Percentiles rank a stretch among this genome's conserved stretches.
phyloP scores from a whole-genome alignment of 129 eudicot genomes.

The Flaveria brownii region DNA sequence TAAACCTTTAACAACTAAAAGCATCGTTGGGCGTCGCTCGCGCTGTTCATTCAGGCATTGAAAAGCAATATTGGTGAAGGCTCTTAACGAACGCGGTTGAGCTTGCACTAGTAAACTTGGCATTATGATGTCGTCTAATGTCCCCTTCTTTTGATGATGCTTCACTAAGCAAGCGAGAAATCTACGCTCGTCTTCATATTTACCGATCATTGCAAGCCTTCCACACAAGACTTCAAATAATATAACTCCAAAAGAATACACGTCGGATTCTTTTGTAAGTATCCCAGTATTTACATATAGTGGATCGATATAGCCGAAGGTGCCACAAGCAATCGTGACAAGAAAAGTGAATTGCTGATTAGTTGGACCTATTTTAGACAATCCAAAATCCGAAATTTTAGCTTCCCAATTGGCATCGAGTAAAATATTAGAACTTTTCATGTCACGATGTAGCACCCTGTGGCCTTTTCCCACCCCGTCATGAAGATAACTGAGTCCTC shows the following conservation, averaged over 20 bases:
- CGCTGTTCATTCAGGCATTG: constrained; percentile 13
- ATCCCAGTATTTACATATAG: not conserved
- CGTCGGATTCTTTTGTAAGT: constrained; percentile 5
- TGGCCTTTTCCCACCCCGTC: constrained; percentile 10
- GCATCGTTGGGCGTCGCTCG: constrained; percentile 12
- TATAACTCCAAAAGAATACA: constrained; percentile 25
- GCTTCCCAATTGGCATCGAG: constrained; percentile 19
- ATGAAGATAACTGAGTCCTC: constrained; percentile 17
- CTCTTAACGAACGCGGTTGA: not conserved
- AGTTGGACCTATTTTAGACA: constrained; percentile 16
- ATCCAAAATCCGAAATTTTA: constrained; percentile 24
- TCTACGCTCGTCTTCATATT: not conserved
- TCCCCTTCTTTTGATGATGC: not conserved
- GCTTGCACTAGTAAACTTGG: not conserved
- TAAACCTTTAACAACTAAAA: not conserved
- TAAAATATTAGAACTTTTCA: constrained; percentile 21
- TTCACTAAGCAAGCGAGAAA: not conserved
- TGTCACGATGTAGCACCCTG: constrained; percentile 26
- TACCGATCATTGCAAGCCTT: not conserved
- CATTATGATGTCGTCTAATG: not conserved
- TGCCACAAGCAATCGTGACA: constrained; percentile 11
- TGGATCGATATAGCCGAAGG: constrained; percentile 23
- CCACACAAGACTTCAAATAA: constrained; percentile 25
- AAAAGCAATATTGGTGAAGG: constrained; percentile 5
- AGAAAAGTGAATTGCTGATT: constrained; percentile 24